Conservation (phyloP, 495 filamentous ascomycete species). For the Paragyromitra xinjiangensis region DNA sequence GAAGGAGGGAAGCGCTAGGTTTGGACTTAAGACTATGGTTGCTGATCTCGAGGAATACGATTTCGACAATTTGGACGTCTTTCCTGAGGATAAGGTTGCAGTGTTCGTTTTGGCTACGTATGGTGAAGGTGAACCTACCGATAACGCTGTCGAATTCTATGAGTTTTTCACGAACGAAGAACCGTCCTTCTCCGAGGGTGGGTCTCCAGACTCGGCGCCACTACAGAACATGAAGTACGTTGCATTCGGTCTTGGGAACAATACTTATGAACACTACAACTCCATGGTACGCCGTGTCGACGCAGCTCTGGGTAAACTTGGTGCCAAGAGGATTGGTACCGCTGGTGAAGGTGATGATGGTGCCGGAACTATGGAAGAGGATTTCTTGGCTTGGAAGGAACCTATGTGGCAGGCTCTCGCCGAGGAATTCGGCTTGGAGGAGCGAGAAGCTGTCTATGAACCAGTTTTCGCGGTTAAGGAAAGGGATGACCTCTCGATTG, state of each 20-base stretch:
- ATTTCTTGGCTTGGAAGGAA: conserved; percentile 99
- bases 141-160: conserved; percentile 99
- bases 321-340: conserved; percentile 81
- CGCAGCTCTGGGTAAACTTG: conserved; percentile 77
- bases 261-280: conserved; percentile 99
- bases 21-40: conserved; percentile 97
- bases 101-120: conserved; percentile 98
- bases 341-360: conserved; percentile 98
- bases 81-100: conserved; percentile 88
- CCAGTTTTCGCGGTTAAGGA: conserved; percentile 86
- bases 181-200: conserved; percentile 77
- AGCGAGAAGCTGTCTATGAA: conserved; percentile 96
- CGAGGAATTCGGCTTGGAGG: conserved; percentile 84
- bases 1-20: conserved; percentile 96
- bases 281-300: conserved; percentile 94
- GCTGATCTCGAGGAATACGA: conserved; percentile 98
- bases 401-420: conserved; percentile 93
- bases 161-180: conserved; percentile 90
- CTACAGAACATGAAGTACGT: conserved; percentile 90
- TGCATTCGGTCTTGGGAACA: conserved; percentile 95
- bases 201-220: conserved; percentile 61
- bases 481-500: conserved; percentile 73
- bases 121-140: conserved; percentile 96
- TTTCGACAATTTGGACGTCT: conserved; percentile 89
- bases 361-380: conserved; percentile 99